Evolutionary conservation across 2,329 filamentous ascomycete genomes (phyloP), one percentile per base, ranked within the genome.

Genomic region (Fusarium pseudoanthophilum): DNA sequence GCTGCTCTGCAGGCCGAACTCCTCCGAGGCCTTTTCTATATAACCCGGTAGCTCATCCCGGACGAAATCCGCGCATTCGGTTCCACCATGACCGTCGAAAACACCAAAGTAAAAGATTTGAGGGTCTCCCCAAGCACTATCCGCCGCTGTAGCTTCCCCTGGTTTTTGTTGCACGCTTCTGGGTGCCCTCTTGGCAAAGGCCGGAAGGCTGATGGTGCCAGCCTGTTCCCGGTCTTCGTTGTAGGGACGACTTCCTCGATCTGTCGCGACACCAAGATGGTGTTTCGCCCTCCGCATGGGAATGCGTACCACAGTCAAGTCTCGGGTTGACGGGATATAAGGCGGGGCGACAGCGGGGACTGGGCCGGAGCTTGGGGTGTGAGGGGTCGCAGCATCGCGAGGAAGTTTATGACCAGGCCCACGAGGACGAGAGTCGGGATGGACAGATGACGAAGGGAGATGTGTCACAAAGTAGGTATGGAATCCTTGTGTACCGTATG

Each of bases 391-490:
- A 30, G 93, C 93, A 75, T 93, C 90, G 76, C 95, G 92, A 55
- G 95, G 95, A 11, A 98, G 89, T 81, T 96, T 95, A 82, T 97
- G 95, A 75, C 94, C 92, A 36, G 91, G 90, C 7, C 91, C 91
- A 34, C 84, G 80, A 24, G 87, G 84, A 62, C 91, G 87, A 40
- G 93, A 93, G 82, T 98, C 95, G 13, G 96, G 95, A 77, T 98
- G 93, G 49, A 97, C 88, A 7, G 95, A 98, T 20, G 95, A 97
- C 24, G 95, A 97, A 9, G 96, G 95, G 4, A 99, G 89, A 81
- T 98, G 94, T 14, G 96, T 97, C 67, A 98, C 94, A 82, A 99
- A 99, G 85, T 99, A 98, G 77, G 97, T 95, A 85, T 98, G 95
- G 82, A 98, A 98, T 71, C 83, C 82, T 53, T 89, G 88, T 59